phyloP scores from a whole-genome alignment of 345 rosid genomes.

The Lenwebbia sp. region DNA sequence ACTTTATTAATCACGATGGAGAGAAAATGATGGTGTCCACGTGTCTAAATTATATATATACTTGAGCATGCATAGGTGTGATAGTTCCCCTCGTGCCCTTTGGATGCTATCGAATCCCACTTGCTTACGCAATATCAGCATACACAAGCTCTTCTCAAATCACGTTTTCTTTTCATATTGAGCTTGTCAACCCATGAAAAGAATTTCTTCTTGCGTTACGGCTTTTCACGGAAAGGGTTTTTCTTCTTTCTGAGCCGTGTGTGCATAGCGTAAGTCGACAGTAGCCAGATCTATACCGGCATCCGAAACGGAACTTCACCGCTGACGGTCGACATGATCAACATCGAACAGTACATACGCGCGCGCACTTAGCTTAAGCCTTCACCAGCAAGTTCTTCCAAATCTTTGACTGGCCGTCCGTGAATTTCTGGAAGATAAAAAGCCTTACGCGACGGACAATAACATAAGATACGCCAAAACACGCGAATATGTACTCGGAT shows the following conservation, averaged over 20 bases:
- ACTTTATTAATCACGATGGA: not conserved
- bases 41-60: not conserved
- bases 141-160: conserved; percentile 4
- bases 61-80: not conserved
- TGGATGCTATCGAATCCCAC: not conserved
- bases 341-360: not conserved
- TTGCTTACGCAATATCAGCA: not conserved
- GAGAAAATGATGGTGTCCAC: not conserved
- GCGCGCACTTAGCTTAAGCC: not conserved
- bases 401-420: not conserved
- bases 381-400: not conserved
- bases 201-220: not conserved
- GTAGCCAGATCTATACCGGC: not conserved
- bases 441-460: not conserved
- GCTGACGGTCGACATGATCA: not conserved
- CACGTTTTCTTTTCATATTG: not conserved
- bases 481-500: not conserved
- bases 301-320: not conserved
- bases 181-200: not conserved
- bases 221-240: no score
- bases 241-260: not conserved
- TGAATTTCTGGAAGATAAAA: not conserved
- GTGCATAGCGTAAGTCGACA: not conserved
- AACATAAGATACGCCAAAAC: not conserved
- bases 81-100: not conserved